Conservation (phyloP, 2,329 filamentous ascomycete species). For the Neopestalotiopsis rosae region DNA sequence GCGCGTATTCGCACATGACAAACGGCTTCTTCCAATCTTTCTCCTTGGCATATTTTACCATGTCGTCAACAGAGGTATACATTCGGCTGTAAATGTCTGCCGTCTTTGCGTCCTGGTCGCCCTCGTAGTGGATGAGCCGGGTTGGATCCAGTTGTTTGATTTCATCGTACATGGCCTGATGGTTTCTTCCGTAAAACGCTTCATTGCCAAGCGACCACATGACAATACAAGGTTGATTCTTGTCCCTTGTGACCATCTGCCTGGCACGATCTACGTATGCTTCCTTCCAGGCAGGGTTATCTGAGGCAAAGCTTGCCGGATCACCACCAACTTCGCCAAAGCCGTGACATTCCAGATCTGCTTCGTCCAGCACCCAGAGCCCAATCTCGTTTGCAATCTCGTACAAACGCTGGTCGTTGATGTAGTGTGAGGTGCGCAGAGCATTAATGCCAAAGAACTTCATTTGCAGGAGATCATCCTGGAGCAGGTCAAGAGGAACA, state of each 20-base stretch:
- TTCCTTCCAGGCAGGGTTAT: conserved; percentile 65
- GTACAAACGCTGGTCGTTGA: conserved; percentile 64
- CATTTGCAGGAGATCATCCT: conserved; percentile 67
- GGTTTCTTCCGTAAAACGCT: conserved; percentile 72
- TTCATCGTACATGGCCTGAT: conserved; percentile 70
- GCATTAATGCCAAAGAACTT: conserved; percentile 74
- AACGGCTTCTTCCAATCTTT: conserved; percentile 59
- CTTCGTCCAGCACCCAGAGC: conserved; percentile 66
- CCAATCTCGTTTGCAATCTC: conserved; percentile 68
- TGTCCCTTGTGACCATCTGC: conserved; percentile 66
- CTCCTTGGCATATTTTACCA: conserved; percentile 45
- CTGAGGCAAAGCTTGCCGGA: conserved; percentile 58
- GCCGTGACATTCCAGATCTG: conserved; percentile 60
- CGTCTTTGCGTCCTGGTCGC: conserved; percentile 60
- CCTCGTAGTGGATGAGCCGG: conserved; percentile 70
- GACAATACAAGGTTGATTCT: conserved; percentile 68
- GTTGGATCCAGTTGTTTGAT: conserved; percentile 61
- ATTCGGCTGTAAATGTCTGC: conserved; percentile 70
- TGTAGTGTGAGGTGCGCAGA: conserved; percentile 71
- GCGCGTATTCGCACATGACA: conserved; percentile 59
- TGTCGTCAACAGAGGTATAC: conserved; percentile 62
- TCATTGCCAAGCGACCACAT: conserved; percentile 78
- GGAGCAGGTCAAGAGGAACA: conserved; percentile 65
- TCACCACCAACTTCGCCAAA: conserved; percentile 48
- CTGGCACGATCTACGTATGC: conserved; percentile 71